phyloP scores from a whole-genome alignment of 2,329 filamentous ascomycete species.

The Cytospora schulzeri region DNA sequence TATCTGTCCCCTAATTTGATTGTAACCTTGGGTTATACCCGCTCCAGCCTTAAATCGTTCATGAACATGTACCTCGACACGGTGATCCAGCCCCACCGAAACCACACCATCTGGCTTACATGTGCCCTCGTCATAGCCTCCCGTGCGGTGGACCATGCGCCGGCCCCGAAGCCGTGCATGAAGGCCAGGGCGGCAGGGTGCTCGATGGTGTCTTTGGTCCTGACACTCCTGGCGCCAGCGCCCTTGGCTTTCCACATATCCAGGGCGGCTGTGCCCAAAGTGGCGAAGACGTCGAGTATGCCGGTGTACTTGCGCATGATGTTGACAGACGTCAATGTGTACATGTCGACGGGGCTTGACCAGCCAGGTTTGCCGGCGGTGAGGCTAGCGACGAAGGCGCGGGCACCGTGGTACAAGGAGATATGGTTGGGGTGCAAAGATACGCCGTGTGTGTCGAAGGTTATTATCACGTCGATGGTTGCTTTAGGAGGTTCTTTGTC shows the following conservation, averaged over 20 bases:
- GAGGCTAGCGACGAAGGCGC: constrained; percentile 68
- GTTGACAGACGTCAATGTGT: constrained; percentile 76
- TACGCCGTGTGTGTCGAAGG: constrained; percentile 82
- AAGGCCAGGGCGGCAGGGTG: constrained; percentile 67
- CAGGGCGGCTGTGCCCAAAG: constrained; percentile 60
- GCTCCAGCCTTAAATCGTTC: constrained; percentile 74
- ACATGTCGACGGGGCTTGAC: constrained; percentile 77
- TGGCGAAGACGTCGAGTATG: constrained; percentile 74
- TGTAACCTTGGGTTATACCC: constrained; percentile 30
- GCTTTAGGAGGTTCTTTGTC: constrained; percentile 43
- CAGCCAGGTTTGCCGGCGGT: constrained; percentile 65
- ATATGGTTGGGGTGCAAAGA: constrained; percentile 93
- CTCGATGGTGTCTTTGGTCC: constrained; percentile 35
- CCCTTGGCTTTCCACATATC: constrained; percentile 4
- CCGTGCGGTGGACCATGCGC: constrained; percentile 63
- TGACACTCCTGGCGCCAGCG: constrained; percentile 34
- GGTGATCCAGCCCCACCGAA: constrained; percentile 92
- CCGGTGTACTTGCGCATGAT: constrained; percentile 79
- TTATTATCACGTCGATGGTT: constrained; percentile 80
- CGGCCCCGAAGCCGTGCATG: constrained; percentile 66
- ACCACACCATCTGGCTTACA: constrained; percentile 97
- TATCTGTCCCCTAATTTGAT: background rate
- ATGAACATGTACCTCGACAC: constrained; percentile 93
- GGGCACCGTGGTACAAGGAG: constrained; percentile 81
- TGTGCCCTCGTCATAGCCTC: constrained; percentile 88